Percentiles rank a stretch among this genome's conserved stretches.
These are phyloP conservation scores for Chaetomiaceae sp. DNA, from an alignment of 2,329 filamentous ascomycete species.

Conservation along the genomic window DNA sequence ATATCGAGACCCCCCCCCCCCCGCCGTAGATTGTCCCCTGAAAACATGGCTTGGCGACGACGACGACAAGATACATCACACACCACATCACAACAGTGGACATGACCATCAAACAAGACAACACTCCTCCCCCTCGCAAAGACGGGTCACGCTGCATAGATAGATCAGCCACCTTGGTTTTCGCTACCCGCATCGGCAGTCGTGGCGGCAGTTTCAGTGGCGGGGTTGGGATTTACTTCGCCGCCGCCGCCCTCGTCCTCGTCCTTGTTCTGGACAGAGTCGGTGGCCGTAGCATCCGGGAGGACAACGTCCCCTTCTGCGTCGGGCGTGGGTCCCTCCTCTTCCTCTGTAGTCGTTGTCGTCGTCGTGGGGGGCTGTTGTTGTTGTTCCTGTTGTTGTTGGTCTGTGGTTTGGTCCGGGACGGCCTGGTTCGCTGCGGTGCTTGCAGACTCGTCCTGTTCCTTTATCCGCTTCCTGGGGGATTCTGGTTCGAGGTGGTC, in stretches of 20 bases:
- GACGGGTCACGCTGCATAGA: too few relatives aligned
- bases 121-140: too few relatives aligned
- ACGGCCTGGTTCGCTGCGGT: too few relatives aligned
- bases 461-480: slow-evolving; percentile 45
- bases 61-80: too few relatives aligned
- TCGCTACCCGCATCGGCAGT: not conserved
- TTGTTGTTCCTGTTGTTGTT: not conserved
- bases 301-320: slow-evolving; percentile 19
- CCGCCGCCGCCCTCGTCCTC: not conserved
- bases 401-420: too few relatives aligned
- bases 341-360: not conserved
- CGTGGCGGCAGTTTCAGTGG: not conserved
- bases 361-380: not conserved
- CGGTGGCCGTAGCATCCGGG: slow-evolving; percentile 1
- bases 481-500: slow-evolving; percentile 37
- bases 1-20: too few relatives aligned
- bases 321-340: not conserved
- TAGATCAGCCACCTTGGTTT: not conserved
- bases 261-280: too few relatives aligned
- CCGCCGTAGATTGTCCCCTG: too few relatives aligned
- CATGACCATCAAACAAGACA: too few relatives aligned
- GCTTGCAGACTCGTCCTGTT: slow-evolving; percentile 31
- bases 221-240: not conserved
- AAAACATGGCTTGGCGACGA: too few relatives aligned
- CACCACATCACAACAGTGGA: too few relatives aligned